Evolutionary conservation across 176 grass and related monocot species (phyloP), one percentile per base, ranked within the genome.

Genomic region (Panicum miliaceum): DNA sequence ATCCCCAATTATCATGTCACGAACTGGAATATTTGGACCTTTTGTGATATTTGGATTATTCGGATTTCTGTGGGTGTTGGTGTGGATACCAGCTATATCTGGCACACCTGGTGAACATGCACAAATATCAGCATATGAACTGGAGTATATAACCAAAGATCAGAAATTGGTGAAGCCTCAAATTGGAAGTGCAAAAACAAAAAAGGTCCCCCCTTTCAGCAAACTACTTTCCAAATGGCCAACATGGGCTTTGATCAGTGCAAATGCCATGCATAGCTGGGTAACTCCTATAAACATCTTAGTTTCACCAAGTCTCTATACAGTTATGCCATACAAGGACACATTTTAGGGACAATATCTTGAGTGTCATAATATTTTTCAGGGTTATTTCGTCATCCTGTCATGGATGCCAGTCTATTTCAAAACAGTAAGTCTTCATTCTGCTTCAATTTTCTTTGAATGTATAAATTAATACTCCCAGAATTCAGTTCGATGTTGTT

Each of bases 371-470:
- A 54, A n/a, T 86, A 80, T 80, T 88, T 87, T 90, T 71, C 93
- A 98, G 96, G 96, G 96, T 47, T 98, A 98, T 87, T 98, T 98
- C 48, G 91, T 94, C 54, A 94, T 98, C 64, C 93, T 98, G 90
- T 98, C 96, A 43, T 98, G 96, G 96, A 98, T 96, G 91, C 96
- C 96, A 64, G 85, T 95, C 61, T 98, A 98, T 85, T 98, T 98
- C 83, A 98, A 94, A 80, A 96, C 88, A 42, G 96, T 96, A 92
- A 74, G 87, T 71, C 57, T 80, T 75, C 10, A 61, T 60, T 83
- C 56, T 68, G 12, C 67, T 81, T 81, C 53, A 78, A 58, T 84
- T 37, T 66, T 77, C 56, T 36, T 64, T 80, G 76, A 88, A 79
- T 41, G 52, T 73, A 86, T 25, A 22, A 68, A 80, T 27, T 61